Base-by-base conservation (phyloP, 441 rosid genomes). In the Adansonia rubrostipa region DNA sequence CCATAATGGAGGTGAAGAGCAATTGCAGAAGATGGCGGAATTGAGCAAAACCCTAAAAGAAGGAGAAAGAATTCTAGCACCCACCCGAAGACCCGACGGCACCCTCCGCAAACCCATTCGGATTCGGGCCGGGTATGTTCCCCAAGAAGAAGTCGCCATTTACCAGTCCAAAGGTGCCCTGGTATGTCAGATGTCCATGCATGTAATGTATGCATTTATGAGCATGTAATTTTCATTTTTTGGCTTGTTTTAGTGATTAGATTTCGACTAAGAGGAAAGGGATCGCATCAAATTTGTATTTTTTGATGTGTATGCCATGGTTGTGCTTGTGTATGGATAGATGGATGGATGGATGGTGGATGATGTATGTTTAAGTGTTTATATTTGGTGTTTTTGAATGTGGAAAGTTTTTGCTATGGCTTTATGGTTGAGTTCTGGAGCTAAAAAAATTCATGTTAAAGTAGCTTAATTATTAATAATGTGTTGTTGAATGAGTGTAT, bases 121-220 rank as follows among this genome's bases (percentile, higher is more conserved):
- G 83, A 91, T 96, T 85, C 96, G 98, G 72, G 96, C 98, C 51
- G 95, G 95, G 15, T 87, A 93, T 71, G 80, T 78, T 44, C 98
- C 98, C 19, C 93, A 89, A 82, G 99, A 96, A 24, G 98, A 96
- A 89, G 97, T 96, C 79, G 90, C 94, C 86, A 88, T 85, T 65
- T 94, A 94, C 84, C 87, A 91, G 79, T 89, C 99, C 85, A 94
- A 82, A 88, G 99, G 98, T 71, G 86, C 93, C 73, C 80, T 91
- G 94, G 98, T 94, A 89, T 68, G 90, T 78, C 20, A 6, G 8
- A 15, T 28, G 15, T 47, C 3, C n/a, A 0, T 68, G 45, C 8
- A 20, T 76, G 44, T n/a, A 74, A 61, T 61, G 14, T 58, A 15
- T 44, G 69, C 57, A 10, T 74, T 20, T 45, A 5, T 33, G 4